These are phyloP conservation scores for Stellera chamaejasme DNA, from an alignment of 345 rosid species.

Conservation along the genomic window DNA sequence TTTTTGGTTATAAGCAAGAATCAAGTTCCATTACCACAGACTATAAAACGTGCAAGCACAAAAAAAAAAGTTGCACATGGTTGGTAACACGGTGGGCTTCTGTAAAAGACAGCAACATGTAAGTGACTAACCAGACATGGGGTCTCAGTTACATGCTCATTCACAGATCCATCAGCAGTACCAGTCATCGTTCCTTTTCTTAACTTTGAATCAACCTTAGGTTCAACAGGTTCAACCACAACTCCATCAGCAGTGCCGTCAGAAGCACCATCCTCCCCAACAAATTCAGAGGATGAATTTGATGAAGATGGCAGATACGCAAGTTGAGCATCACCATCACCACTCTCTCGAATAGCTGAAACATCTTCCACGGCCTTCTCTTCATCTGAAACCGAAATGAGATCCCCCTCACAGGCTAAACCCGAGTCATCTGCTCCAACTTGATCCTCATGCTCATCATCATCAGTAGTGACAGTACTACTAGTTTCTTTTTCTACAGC, in stretches of 20 bases:
- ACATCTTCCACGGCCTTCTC: slow-evolving; percentile 7
- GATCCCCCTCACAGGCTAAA: not conserved
- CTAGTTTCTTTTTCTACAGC: slow-evolving; percentile 10
- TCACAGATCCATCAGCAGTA: slow-evolving; percentile 14
- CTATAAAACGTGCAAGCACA: not conserved
- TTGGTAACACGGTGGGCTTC: slow-evolving; percentile 3
- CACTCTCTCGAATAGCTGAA: slow-evolving; percentile 16
- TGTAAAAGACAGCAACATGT: slow-evolving; percentile 5
- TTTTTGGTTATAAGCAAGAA: not conserved
- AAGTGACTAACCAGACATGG: slow-evolving; percentile 23
- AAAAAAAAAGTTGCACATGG: not conserved
- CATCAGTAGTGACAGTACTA: slow-evolving; percentile 9
- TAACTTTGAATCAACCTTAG: slow-evolving; percentile 18
- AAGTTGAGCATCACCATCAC: slow-evolving; percentile 5
- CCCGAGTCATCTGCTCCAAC: slow-evolving; percentile 1
- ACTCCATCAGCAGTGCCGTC: slow-evolving; percentile 15
- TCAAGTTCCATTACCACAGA: not conserved
- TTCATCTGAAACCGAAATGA: slow-evolving; percentile 9
- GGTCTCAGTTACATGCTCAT: slow-evolving; percentile 10
- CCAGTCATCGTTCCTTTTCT: slow-evolving; percentile 13
- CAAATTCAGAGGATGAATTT: slow-evolving; percentile 4
- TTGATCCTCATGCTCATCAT: slow-evolving; percentile 11
- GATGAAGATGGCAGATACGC: no score
- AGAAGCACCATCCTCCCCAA: slow-evolving; percentile 10
- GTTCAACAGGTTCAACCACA: slow-evolving; percentile 10